Evolutionary conservation across 371 early-diverging fungal genomes (phyloP).

Genomic region (Apophysomyces trapeziformis): DNA sequence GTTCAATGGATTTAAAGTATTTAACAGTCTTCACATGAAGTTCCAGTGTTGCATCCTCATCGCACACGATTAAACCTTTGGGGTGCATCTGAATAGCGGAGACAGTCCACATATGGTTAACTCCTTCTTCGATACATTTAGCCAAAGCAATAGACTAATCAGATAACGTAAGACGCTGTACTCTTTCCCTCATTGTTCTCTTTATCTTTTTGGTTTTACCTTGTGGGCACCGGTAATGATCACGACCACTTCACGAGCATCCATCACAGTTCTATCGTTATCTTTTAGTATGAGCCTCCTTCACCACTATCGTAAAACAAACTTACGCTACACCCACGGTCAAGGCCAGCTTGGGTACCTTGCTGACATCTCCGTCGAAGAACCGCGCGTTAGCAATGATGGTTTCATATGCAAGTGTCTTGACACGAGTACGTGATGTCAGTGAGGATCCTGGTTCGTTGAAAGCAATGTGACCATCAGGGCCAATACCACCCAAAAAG

Average conservation of each 20-base stretch:
- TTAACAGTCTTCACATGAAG: slow-evolving; percentile 78
- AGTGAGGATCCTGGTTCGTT: slow-evolving; percentile 90
- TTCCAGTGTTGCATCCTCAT: slow-evolving; percentile 89
- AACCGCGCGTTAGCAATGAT: slow-evolving; percentile 87
- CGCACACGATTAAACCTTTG: slow-evolving; percentile 82
- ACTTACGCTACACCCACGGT: slow-evolving; percentile 84
- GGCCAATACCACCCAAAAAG: slow-evolving; percentile 80
- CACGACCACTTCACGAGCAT: slow-evolving; percentile 84
- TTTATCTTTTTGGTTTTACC: slow-evolving; percentile 38
- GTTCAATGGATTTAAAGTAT: slow-evolving; percentile 90
- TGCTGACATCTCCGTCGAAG: slow-evolving; percentile 83
- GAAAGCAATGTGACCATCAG: slow-evolving; percentile 90
- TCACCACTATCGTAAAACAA: neutral
- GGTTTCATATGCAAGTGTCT: slow-evolving; percentile 89
- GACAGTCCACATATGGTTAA: slow-evolving; percentile 91
- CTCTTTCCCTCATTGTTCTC: neutral
- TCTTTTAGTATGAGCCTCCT: neutral
- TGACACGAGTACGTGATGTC: slow-evolving; percentile 81
- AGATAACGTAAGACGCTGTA: neutral
- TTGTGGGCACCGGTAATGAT: slow-evolving; percentile 91
- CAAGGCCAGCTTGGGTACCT: slow-evolving; percentile 86
- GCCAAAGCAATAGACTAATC: slow-evolving; percentile 72
- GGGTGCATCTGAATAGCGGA: slow-evolving; percentile 86
- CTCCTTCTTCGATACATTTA: slow-evolving; percentile 83
- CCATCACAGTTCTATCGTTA: slow-evolving; percentile 76